Conservation (phyloP, 306 rosid genomes). For the Quercus dentata region DNA sequence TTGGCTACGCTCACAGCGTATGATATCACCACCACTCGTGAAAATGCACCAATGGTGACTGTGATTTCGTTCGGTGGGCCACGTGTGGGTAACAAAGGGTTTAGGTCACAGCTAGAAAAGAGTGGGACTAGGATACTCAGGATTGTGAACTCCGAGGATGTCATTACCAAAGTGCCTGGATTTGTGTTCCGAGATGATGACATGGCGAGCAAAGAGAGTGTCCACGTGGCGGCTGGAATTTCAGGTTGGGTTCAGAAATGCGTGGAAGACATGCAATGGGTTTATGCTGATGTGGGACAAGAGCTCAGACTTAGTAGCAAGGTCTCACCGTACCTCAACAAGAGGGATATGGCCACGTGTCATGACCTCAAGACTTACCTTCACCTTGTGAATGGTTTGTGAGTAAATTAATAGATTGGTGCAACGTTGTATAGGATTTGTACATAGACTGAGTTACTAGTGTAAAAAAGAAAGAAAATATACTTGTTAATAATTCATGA, state of each 20-base stretch:
- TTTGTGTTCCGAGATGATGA: neutral
- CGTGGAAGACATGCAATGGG: conserved; percentile 12
- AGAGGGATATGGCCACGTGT: conserved; percentile 16
- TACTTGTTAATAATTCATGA: no score
- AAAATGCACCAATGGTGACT: conserved; percentile 11
- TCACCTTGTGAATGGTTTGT: conserved; percentile 18
- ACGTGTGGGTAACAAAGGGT: conserved; percentile 19
- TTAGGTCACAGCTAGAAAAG: conserved; percentile 2
- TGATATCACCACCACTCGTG: conserved; percentile 4
- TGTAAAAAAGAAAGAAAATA: no score
- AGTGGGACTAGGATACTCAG: conserved; percentile 18
- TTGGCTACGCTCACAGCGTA: conserved; percentile 2
- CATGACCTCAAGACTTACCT: conserved; percentile 28
- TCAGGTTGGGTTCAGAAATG: conserved; percentile 6
- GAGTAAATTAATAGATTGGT: neutral
- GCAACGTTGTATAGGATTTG: no score
- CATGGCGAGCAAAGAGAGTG: neutral
- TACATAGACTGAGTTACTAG: no score
- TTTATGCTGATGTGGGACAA: conserved; percentile 25
- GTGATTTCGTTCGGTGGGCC: conserved; percentile 32
- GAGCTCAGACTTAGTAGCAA: conserved; percentile 23
- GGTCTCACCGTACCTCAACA: conserved; percentile 1
- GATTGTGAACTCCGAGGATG: conserved; percentile 31
- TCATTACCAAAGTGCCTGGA: conserved; percentile 22
- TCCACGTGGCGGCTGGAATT: neutral